Percentiles rank a stretch among this genome's conserved stretches.
phyloP scores from a whole-genome alignment of 345 rosid genomes.

The Nasturtium officinale region DNA sequence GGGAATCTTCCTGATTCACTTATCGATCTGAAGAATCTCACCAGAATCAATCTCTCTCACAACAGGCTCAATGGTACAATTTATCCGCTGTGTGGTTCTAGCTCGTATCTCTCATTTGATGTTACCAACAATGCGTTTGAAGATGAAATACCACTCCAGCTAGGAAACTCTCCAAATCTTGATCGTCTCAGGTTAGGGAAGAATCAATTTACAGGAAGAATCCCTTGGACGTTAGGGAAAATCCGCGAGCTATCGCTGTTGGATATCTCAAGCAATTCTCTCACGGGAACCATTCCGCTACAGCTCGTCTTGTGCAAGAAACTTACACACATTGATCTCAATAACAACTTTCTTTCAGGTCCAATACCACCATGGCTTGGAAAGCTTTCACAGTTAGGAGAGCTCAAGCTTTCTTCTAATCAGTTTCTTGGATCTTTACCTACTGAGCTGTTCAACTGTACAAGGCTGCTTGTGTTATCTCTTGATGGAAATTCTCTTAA shows the following conservation, averaged over 20 bases:
- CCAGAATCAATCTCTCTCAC: constrained; percentile 78
- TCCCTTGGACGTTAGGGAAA: constrained; percentile 83
- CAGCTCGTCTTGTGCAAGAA: constrained; percentile 76
- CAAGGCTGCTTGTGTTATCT: constrained; percentile 69
- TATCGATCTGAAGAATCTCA: constrained; percentile 62
- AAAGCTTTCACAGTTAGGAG: constrained; percentile 62
- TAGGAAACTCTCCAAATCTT: constrained; percentile 77
- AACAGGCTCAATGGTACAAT: constrained; percentile 79
- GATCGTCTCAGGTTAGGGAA: constrained; percentile 83
- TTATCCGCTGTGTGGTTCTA: constrained; percentile 62
- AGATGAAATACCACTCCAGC: constrained; percentile 61
- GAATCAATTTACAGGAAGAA: constrained; percentile 69
- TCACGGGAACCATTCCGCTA: constrained; percentile 65
- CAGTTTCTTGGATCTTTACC: constrained; percentile 69
- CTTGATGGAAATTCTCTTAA: constrained; percentile 66
- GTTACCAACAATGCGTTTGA: constrained; percentile 72
- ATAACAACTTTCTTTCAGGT: constrained; percentile 77
- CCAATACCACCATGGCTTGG: constrained; percentile 80
- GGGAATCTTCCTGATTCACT: constrained; percentile 74
- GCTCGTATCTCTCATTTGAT: constrained; percentile 76
- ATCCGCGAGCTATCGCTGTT: constrained; percentile 63
- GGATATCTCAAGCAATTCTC: constrained; percentile 75
- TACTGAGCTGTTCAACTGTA: constrained; percentile 62
- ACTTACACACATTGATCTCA: constrained; percentile 77
- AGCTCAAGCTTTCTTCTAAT: constrained; percentile 81